phyloP scores from a whole-genome alignment of 2,329 filamentous ascomycete species.

The Chaetomium globosum region DNA sequence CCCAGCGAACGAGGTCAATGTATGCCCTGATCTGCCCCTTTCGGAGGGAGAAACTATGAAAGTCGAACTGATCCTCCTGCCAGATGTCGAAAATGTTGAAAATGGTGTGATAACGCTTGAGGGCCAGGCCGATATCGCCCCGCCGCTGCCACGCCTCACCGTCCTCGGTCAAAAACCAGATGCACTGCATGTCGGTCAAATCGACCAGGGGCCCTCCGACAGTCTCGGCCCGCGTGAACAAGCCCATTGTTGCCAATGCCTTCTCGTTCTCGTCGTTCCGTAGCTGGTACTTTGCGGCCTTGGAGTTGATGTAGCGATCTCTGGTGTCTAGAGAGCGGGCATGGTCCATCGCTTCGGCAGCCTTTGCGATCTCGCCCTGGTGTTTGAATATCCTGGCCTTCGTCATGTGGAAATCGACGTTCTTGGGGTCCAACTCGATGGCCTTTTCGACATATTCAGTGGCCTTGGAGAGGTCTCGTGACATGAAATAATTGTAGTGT shows the following conservation, averaged over 20 bases:
- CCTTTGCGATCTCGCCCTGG: conserved; percentile 74
- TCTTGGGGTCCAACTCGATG: conserved; percentile 75
- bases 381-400: conserved; percentile 96
- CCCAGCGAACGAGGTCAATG: conserved; percentile 95
- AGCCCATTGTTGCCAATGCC: conserved; percentile 82
- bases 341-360: conserved; percentile 83
- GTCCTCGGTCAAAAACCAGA: conserved; percentile 96
- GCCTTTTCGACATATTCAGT: conserved; percentile 81
- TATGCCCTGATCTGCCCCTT: conserved; percentile 96
- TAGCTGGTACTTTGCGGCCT: conserved; percentile 94
- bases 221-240: conserved; percentile 92
- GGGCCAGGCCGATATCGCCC: conserved; percentile 77
- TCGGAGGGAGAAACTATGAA: conserved; percentile 94
- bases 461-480: conserved; percentile 80
- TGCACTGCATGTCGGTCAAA: conserved; percentile 95
- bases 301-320: conserved; percentile 98
- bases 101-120: conserved; percentile 89
- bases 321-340: conserved; percentile 83
- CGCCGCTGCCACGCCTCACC: conserved; percentile 85
- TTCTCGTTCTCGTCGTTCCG: conserved; percentile 88
- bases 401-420: conserved; percentile 91
- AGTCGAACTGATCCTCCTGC: conserved; percentile 99
- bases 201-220: conserved; percentile 86
- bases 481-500: conserved; percentile 92
- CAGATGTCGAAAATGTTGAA: conserved; percentile 94